phyloP scores from a whole-genome alignment of 805 yeast species.

The Ogataea polymorpha region DNA sequence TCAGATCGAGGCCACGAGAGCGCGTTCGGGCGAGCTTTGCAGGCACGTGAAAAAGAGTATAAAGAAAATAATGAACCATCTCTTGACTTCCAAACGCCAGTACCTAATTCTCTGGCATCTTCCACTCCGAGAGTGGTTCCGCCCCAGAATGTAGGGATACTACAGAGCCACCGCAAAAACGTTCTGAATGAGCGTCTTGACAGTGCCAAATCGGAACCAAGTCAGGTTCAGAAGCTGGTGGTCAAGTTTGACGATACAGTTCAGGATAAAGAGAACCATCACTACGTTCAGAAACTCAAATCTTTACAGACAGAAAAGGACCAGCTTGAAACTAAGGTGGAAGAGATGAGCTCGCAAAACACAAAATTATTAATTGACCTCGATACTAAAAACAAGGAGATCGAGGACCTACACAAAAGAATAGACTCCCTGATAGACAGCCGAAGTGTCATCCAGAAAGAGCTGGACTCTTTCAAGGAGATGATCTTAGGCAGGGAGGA shows the following conservation, averaged over 20 bases:
- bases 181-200: background rate
- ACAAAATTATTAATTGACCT: background rate
- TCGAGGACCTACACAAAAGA: background rate
- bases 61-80: background rate
- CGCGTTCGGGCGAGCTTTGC: constrained; percentile 5
- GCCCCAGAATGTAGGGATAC: constrained; percentile 2
- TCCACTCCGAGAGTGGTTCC: constrained; percentile 13
- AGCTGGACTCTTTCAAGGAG: constrained; percentile 4
- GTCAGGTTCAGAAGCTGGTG: background rate
- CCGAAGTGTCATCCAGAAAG: constrained; percentile 1
- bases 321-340: background rate
- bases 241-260: background rate
- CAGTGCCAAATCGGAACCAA: background rate
- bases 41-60: background rate
- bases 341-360: background rate
- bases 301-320: constrained; percentile 1
- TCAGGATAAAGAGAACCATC: background rate
- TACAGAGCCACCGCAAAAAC: background rate
- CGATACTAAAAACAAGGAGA: background rate
- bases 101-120: constrained; percentile 11
- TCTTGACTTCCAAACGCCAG: constrained; percentile 11
- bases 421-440: constrained; percentile 1
- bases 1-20: constrained; percentile 5
- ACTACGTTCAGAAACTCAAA: background rate
- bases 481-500: constrained; percentile 1